Percentiles rank a stretch among this genome's conserved stretches.
Evolutionary conservation across 805 yeast genomes (phyloP).

Genomic region (Hermanozyma aechmeae): DNA sequence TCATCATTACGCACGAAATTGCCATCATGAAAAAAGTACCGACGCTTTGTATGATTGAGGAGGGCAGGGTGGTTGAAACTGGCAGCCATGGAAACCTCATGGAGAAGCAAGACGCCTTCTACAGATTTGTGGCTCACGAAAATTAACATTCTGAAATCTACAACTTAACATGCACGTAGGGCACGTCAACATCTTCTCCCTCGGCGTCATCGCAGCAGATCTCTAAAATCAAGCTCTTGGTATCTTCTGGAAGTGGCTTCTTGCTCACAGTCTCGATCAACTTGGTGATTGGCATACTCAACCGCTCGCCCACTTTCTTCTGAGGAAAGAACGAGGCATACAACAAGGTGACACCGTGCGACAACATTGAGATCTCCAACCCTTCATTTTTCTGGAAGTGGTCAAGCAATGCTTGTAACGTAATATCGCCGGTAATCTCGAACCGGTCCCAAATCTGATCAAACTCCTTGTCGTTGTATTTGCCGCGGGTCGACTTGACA

Average conservation of each 20-base stretch:
- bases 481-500: slow-evolving; percentile 71
- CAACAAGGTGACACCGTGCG: slow-evolving; percentile 80
- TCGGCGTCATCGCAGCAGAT: slow-evolving; percentile 85
- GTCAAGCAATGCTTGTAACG: slow-evolving; percentile 63
- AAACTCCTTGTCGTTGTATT: slow-evolving; percentile 67
- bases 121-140: too few relatives aligned
- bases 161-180: slow-evolving; percentile 59
- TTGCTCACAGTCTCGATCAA: slow-evolving; percentile 79
- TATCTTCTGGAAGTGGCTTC: slow-evolving; percentile 67
- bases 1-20: slow-evolving; percentile 68
- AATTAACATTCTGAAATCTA: too few relatives aligned
- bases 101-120: too few relatives aligned
- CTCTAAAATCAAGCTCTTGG: slow-evolving; percentile 75
- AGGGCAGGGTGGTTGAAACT: too few relatives aligned
- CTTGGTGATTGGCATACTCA: slow-evolving; percentile 56
- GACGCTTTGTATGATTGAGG: too few relatives aligned
- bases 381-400: slow-evolving; percentile 78
- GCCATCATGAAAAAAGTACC: slow-evolving; percentile 64
- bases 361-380: slow-evolving; percentile 80
- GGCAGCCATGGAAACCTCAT: too few relatives aligned
- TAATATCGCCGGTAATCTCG: slow-evolving; percentile 67
- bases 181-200: slow-evolving; percentile 95
- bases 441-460: slow-evolving; percentile 96
- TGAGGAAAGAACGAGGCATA: slow-evolving; percentile 94
- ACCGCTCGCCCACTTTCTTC: slow-evolving; percentile 75